Evolutionary conservation across 768 basidiomycete genomes (phyloP).

Genomic region (Leccinum broughii): DNA sequence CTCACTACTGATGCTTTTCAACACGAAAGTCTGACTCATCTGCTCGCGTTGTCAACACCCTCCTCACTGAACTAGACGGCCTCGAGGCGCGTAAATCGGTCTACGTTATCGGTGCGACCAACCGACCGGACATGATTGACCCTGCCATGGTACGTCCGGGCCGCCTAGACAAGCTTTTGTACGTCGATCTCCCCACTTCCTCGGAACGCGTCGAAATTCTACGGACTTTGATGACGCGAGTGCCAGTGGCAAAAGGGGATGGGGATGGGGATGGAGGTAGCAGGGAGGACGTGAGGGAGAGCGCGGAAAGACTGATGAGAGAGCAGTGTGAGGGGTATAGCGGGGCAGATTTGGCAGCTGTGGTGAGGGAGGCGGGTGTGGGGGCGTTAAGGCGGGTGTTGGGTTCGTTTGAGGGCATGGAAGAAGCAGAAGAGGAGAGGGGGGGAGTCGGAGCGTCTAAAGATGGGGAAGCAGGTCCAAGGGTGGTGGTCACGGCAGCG

Average conservation of each 20-base stretch:
- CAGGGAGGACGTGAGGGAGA: conserved; percentile 14
- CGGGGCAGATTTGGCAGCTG: conserved; percentile 86
- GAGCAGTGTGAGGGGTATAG: conserved; percentile 83
- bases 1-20: background rate
- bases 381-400: conserved; percentile 70
- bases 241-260: conserved; percentile 50
- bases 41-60: conserved; percentile 86
- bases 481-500: conserved; percentile 46
- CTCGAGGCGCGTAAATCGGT: conserved; percentile 84
- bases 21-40: conserved; percentile 76
- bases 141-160: conserved; percentile 98
- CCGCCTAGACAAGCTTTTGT: conserved; percentile 89
- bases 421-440: conserved; percentile 24
- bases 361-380: conserved; percentile 90
- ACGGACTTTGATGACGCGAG: conserved; percentile 66
- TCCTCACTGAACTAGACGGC: conserved; percentile 92
- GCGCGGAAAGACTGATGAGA: conserved; percentile 43
- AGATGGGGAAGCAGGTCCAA: background rate
- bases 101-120: conserved; percentile 94
- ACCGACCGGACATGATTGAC: conserved; percentile 96
- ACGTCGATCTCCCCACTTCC: conserved; percentile 80
- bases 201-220: conserved; percentile 83
- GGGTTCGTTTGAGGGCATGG: conserved; percentile 67
- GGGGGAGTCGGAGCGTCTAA: background rate
- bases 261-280: background rate